Evolutionary conservation across 768 basidiomycete genomes (phyloP).

Genomic region (Dioszegia hungarica): DNA sequence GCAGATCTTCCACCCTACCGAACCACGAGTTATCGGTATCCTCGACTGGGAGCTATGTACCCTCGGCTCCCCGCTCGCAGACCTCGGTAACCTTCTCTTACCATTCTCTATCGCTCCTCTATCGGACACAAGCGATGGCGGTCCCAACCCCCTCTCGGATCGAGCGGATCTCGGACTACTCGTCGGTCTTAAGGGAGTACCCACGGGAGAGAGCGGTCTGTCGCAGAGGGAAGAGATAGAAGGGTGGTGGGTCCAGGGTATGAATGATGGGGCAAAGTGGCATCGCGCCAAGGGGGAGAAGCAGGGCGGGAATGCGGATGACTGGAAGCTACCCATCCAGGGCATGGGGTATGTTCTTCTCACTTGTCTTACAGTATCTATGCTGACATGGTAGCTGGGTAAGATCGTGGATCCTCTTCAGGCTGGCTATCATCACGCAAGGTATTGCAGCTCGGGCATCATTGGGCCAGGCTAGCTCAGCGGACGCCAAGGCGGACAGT

Average conservation of each 20-base stretch:
- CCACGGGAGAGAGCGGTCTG: conserved; percentile 57
- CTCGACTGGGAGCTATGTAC: conserved; percentile 98
- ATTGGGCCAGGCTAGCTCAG: conserved; percentile 81
- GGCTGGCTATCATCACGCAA: conserved; percentile 74
- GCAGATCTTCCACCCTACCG: conserved; percentile 73
- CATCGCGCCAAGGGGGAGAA: conserved; percentile 6
- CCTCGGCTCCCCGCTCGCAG: conserved; percentile 85
- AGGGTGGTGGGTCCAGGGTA: conserved; percentile 61
- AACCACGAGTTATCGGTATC: conserved; percentile 89
- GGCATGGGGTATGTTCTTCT: conserved; percentile 80
- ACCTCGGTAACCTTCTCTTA: conserved; percentile 82
- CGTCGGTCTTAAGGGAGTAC: conserved; percentile 63
- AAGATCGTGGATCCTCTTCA: conserved; percentile 30
- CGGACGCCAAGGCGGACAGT: conserved; percentile 57
- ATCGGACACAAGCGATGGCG: conserved; percentile 37
- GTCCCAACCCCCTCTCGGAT: conserved; percentile 42
- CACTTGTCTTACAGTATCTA: conserved; percentile 61
- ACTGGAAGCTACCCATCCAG: conserved; percentile 60
- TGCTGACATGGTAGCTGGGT: conserved; percentile 11
- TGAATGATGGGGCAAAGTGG: conserved; percentile 31
- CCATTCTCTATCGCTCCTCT: conserved; percentile 59
- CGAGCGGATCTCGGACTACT: conserved; percentile 46
- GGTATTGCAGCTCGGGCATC: conserved; percentile 85
- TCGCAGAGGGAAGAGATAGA: conserved; percentile 70
- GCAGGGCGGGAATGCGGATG: background rate